Evolutionary conservation across 1,284 basidiomycete genomes (phyloP).

Genomic region (Hortiboletus rubellus): DNA sequence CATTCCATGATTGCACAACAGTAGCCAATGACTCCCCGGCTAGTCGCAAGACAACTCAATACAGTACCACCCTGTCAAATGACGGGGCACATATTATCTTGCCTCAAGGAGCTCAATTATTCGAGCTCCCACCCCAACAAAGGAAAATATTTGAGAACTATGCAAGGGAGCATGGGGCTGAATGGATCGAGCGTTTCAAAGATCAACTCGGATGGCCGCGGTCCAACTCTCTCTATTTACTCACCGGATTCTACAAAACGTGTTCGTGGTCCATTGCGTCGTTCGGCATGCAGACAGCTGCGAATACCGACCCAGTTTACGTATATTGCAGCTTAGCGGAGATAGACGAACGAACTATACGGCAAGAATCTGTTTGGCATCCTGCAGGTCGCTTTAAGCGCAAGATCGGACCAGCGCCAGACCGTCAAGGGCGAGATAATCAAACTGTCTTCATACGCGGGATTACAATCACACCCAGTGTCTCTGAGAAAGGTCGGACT

Average conservation of each 20-base stretch:
- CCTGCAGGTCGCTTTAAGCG: conserved; percentile 1
- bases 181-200: not conserved
- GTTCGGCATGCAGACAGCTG: not conserved
- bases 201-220: not conserved
- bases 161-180: not conserved
- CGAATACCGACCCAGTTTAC: not conserved
- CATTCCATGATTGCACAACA: not conserved
- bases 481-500: too few relatives aligned
- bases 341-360: not conserved
- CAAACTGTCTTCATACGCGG: conserved; percentile 6
- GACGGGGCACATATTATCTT: conserved; percentile 6
- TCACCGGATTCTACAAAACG: conserved; percentile 6
- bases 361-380: not conserved
- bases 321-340: not conserved
- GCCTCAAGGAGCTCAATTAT: not conserved
- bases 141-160: not conserved
- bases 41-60: not conserved
- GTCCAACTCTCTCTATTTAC: conserved; percentile 1
- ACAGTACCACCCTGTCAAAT: not conserved
- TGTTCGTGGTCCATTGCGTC: conserved; percentile 7
- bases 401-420: conserved; percentile 1
- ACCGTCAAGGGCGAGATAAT: not conserved
- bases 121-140: not conserved
- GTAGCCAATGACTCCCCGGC: too few relatives aligned
- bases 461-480: not conserved